These are phyloP conservation scores for Leptographium lundbergii DNA, from an alignment of 2,329 filamentous ascomycete species.

Conservation along the genomic window DNA sequence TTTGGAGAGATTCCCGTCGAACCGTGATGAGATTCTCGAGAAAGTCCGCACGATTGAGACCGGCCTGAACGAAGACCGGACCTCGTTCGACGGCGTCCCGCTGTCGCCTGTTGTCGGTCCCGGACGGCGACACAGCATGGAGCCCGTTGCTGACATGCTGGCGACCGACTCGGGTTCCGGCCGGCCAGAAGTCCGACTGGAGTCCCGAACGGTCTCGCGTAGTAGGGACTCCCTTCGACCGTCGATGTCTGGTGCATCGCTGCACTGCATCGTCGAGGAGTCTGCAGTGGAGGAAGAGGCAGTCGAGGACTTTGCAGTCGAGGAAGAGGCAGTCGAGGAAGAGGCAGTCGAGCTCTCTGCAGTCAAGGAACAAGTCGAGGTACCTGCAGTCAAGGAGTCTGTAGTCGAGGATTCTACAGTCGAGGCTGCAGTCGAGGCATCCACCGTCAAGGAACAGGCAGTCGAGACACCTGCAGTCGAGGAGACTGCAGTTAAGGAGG, in stretches of 20 bases:
- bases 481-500: background rate
- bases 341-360: background rate
- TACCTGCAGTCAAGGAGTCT: background rate
- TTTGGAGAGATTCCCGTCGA: conserved; percentile 34
- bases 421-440: background rate
- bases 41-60: conserved; percentile 33
- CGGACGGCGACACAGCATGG: conserved; percentile 10
- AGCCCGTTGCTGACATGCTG: background rate
- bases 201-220: background rate
- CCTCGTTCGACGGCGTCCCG: conserved; percentile 23
- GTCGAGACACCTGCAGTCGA: background rate
- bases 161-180: background rate
- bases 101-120: conserved; percentile 23
- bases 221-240: background rate
- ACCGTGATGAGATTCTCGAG: conserved; percentile 29
- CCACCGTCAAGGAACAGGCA: background rate
- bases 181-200: background rate
- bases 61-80: conserved; percentile 26
- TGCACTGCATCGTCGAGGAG: conserved; percentile 3
- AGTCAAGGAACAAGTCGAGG: background rate
- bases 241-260: background rate
- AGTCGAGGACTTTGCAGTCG: background rate
- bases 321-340: background rate
- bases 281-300: background rate
- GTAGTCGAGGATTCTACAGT: background rate